Base-by-base conservation (phyloP, 192 early-diverging fungal species). In the Entrophospora sp. region DNA sequence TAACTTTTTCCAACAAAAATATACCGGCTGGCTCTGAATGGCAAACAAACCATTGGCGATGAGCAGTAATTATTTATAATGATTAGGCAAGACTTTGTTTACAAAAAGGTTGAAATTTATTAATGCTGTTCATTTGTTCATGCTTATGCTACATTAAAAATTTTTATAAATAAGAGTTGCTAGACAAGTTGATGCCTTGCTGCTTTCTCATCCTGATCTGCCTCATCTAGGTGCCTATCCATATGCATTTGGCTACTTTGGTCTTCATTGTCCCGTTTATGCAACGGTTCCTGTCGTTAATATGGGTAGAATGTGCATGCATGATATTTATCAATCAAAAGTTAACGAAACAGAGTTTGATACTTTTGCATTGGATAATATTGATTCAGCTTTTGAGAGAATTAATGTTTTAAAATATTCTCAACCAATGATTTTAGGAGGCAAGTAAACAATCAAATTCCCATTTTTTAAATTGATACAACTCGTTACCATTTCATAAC, bases 391-490 rank as follows among this genome's bases (percentile, higher is more conserved):
- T 0, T 96, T 98, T 74, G 87, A 91, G 27, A 82, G 82, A 25
- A 82, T 96, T 10, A 85, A 82, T 0, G 68, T 82, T 25, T 77
- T 98, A 40, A 78, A n/a, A n/a, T n/a, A n/a, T n/a, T n/a, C n/a
- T n/a, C n/a, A n/a, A n/a, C n/a, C n/a, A n/a, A n/a, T n/a, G n/a
- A n/a, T n/a, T n/a, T n/a, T n/a, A n/a, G n/a, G n/a, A n/a, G n/a
- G n/a, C n/a, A n/a, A n/a, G n/a, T 91, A 58, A 96, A 94, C 69
- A 90, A 85, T 3, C 93, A 98, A 71, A 91, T 91, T 1, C 84
- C 79, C 56, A 72, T 81, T 2, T 77, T 97, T 69, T 60, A 59
- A 73, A 63, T 14, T 31, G 7, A 9, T 24, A 20, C 12, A 4
- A 44, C 25, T 14, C 22, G 28, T 61, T 31, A 12, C 7, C 16